Evolutionary conservation across 129 eudicot genomes (phyloP).

Genomic region (Apium graveolens): DNA sequence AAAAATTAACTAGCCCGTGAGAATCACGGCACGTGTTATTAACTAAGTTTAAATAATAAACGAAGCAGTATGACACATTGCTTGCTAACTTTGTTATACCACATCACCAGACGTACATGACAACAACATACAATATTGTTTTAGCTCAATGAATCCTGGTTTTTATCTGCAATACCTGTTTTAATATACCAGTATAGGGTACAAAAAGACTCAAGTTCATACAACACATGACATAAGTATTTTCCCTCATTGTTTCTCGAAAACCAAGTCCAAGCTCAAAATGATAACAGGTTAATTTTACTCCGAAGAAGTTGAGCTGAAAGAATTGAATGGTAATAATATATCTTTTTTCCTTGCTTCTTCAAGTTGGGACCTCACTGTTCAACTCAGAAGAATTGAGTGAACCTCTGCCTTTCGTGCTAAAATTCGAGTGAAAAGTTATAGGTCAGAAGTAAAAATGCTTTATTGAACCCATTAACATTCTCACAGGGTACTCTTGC

Average conservation of each 20-base stretch:
- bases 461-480: neutral
- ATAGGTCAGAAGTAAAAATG: neutral
- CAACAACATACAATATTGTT: neutral
- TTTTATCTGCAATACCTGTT: neutral
- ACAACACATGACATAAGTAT: too few species aligned
- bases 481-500: constrained; percentile 9
- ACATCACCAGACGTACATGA: too few species aligned
- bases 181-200: too few species aligned
- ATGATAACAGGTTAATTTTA: neutral
- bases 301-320: neutral
- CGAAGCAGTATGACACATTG: too few species aligned
- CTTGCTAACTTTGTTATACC: too few species aligned
- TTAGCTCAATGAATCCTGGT: neutral
- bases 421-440: neutral
- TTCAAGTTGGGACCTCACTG: neutral
- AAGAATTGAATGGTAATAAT: neutral
- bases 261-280: neutral
- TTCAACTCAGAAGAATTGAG: neutral
- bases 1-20: too few species aligned
- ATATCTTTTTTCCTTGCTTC: neutral
- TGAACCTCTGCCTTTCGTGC: neutral
- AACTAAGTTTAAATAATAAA: too few species aligned
- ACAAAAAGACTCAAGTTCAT: neutral
- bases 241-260: neutral
- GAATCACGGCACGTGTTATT: too few species aligned